phyloP scores from a whole-genome alignment of 1,139 yeast species.

The Debaryomycetaceae sp. region DNA sequence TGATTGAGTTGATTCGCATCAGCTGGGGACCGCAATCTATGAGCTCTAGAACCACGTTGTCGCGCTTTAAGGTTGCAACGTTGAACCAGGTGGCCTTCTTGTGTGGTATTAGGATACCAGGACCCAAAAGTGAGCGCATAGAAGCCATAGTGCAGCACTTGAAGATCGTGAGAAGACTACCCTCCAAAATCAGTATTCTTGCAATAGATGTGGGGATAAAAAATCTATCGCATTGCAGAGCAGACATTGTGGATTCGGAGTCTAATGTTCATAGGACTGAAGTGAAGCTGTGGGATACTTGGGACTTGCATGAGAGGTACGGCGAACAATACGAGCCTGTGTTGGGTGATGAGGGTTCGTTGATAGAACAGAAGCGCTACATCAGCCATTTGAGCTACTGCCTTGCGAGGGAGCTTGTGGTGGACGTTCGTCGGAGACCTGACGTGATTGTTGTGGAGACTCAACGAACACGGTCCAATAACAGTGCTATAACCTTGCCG shows the following conservation, averaged over 20 bases:
- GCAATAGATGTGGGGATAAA: constrained; percentile 39
- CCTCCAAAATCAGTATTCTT: not conserved
- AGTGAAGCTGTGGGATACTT: constrained; percentile 26
- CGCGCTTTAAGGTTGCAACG: constrained; percentile 13
- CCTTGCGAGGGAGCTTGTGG: constrained; percentile 16
- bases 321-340: constrained; percentile 13
- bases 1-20: no score
- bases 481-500: constrained; percentile 35
- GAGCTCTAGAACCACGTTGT: not conserved
- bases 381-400: constrained; percentile 20
- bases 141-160: constrained; percentile 19
- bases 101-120: constrained; percentile 28
- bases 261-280: constrained; percentile 4
- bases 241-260: constrained; percentile 10
- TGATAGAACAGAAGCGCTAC: constrained; percentile 24
- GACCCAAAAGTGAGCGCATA: constrained; percentile 27
- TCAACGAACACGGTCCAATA: constrained; percentile 38
- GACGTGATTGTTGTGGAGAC: constrained; percentile 31
- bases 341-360: constrained; percentile 7
- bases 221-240: constrained; percentile 38
- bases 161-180: constrained; percentile 9
- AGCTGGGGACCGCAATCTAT: not conserved
- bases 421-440: constrained; percentile 7
- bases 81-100: constrained; percentile 30
- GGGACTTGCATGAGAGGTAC: constrained; percentile 20